Evolutionary conservation across 495 filamentous ascomycete genomes (phyloP), one percentile per base, ranked within the genome.

Genomic region (Xylaria castorea): DNA sequence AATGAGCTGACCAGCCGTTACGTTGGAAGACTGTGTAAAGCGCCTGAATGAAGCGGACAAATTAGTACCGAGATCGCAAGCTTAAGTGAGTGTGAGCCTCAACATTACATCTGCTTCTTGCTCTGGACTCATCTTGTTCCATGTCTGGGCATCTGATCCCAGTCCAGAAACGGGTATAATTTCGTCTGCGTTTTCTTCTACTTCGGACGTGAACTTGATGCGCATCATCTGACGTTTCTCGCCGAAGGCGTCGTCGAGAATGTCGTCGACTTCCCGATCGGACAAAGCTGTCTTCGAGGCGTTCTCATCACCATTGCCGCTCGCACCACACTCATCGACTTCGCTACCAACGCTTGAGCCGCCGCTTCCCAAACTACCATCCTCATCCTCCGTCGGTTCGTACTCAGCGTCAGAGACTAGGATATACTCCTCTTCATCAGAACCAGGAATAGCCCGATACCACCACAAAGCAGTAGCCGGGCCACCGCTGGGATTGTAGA

Each of bases 391-490:
- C 5, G 12, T 46, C 12, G 42, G 42, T 46, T 46, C 42, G 14
- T 46, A 46, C 42, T 46, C 42, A 46, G 11, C 42, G 14, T 46
- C 51, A 55, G 51, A 55, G 51, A 12, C 9, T 12, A 55, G 22
- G 51, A 55, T 55, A 55, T 55, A 55, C 25, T 55, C 51, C n/a
- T 55, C 51, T 55, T 55, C 51, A 11, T 27, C 51, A 55, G 51
- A 55, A 27, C 51, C 51, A 55, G 51, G 51, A 9, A 27, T 55
- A 11, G 51, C 51, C 51, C 51, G 51, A 27, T 55, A 55, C 51
- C 51, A 55, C 51, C 51, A 55, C n/a, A n/a, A 55, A 55, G 51
- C n/a, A 55, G 51, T 55, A 11, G 51, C 51, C n/a, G 51, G 51
- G 51, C 51, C 51, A 27, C 22, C 51, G 51, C 25, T 5, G 11